phyloP scores from a whole-genome alignment of 768 basidiomycete species.

The Gloeostereum incarnatum region DNA sequence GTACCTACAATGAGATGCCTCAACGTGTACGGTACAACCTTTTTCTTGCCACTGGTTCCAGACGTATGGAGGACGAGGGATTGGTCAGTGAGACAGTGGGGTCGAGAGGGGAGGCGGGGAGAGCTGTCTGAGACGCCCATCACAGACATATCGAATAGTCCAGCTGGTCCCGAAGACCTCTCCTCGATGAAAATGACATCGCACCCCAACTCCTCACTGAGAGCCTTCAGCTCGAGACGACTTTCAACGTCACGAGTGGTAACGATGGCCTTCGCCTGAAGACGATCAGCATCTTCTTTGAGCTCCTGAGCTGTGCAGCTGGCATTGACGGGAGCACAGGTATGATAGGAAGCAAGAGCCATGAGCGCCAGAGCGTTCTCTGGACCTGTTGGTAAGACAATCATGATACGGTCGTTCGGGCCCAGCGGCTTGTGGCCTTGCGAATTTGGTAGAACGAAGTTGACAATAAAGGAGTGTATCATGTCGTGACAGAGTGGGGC shows the following conservation, averaged over 20 bases:
- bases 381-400: conserved; percentile 33
- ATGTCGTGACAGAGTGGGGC: conserved; percentile 24
- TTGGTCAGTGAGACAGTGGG: conserved; percentile 29
- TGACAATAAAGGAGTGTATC: conserved; percentile 25
- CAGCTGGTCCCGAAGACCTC: conserved; percentile 23
- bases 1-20: conserved; percentile 33
- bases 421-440: conserved; percentile 17
- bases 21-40: conserved; percentile 36
- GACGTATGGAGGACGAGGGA: conserved; percentile 49
- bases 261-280: conserved; percentile 29
- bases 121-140: conserved; percentile 12
- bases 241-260: conserved; percentile 29
- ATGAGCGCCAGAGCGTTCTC: conserved; percentile 37
- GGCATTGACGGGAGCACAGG: conserved; percentile 37
- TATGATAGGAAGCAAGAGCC: conserved; percentile 30
- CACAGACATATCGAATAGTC: conserved; percentile 28
- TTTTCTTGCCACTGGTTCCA: conserved; percentile 49
- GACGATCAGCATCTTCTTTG: conserved; percentile 28
- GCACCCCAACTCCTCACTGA: conserved; percentile 25
- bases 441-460: conserved; percentile 28
- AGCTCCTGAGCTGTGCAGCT: conserved; percentile 35
- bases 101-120: conserved; percentile 13
- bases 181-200: conserved; percentile 28
- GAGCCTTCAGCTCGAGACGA: conserved; percentile 23
- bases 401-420: conserved; percentile 36